Conservation (phyloP, 305 asterid genomes). For the Salvia sclarea region DNA sequence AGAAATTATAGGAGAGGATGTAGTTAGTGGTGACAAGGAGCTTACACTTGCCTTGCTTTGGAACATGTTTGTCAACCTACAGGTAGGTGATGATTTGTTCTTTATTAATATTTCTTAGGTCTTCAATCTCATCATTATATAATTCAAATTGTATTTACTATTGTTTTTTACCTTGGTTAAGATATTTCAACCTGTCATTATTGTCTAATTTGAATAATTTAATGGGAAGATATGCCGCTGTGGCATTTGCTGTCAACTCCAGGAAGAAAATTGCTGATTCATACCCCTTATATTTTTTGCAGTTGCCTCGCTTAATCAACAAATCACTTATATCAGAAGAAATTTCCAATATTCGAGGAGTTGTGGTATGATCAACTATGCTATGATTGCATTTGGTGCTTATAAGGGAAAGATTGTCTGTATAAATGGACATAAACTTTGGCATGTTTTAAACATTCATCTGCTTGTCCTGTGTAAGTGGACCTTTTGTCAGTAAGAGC, state of each 20-base stretch:
- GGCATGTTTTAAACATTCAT: conserved; percentile 5
- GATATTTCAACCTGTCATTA: neutral
- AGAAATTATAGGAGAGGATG: conserved; percentile 67
- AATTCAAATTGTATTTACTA: conserved; percentile 1
- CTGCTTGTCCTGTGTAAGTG: conserved; percentile 7
- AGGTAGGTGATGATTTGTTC: conserved; percentile 49
- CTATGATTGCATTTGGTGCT: conserved; percentile 28
- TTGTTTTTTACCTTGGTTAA: conserved; percentile 6
- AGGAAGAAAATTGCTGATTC: conserved; percentile 29
- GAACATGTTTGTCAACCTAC: conserved; percentile 92
- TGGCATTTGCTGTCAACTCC: conserved; percentile 14
- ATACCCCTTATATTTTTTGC: conserved; percentile 41
- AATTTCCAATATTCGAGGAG: conserved; percentile 70
- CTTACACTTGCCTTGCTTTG: conserved; percentile 80
- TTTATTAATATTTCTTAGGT: neutral
- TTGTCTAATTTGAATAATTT: neutral
- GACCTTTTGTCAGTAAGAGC: conserved; percentile 7
- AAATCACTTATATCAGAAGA: conserved; percentile 61
- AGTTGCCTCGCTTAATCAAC: conserved; percentile 87
- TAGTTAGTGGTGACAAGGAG: conserved; percentile 81
- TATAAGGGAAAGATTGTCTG: conserved; percentile 22
- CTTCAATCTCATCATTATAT: neutral
- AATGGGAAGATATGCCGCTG: conserved; percentile 2
- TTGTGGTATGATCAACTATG: conserved; percentile 55
- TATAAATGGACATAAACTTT: conserved; percentile 5